Evolutionary conservation across 2,329 filamentous ascomycete species (phyloP).

Genomic region (Aspergillus tubingensis): DNA sequence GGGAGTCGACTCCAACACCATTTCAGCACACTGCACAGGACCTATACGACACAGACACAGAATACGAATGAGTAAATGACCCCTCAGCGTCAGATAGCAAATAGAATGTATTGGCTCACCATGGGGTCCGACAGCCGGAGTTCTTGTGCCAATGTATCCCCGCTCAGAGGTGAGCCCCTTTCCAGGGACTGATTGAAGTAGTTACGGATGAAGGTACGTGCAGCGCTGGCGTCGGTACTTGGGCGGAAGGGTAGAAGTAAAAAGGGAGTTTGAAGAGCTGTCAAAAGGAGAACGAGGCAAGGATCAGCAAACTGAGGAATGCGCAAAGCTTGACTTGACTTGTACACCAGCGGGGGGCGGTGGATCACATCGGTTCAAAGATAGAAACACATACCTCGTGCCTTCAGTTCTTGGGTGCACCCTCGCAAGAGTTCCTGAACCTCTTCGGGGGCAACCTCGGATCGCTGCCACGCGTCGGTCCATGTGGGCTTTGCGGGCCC

Average conservation of each 20-base stretch:
- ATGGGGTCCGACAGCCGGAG: constrained; percentile 90
- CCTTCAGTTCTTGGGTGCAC: constrained; percentile 90
- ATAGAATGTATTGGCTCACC: constrained; percentile 57
- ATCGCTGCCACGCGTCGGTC: constrained; percentile 85
- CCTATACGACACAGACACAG: constrained; percentile 53
- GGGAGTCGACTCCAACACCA: constrained; percentile 97
- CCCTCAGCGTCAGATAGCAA: background rate
- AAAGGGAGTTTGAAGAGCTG: constrained; percentile 88
- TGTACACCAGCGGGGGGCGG: constrained; percentile 25
- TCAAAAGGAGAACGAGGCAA: constrained; percentile 21
- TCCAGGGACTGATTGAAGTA: constrained; percentile 76
- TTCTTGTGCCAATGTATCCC: constrained; percentile 76
- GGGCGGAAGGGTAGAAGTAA: constrained; percentile 92
- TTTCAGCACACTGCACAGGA: constrained; percentile 89
- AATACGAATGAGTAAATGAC: constrained; percentile 12
- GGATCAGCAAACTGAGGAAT: constrained; percentile 36
- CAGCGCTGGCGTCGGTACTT: constrained; percentile 85
- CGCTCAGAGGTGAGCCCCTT: constrained; percentile 59
- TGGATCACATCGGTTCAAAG: constrained; percentile 12
- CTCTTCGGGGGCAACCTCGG: constrained; percentile 82
- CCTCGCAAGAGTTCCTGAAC: constrained; percentile 81
- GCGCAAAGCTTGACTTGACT: constrained; percentile 22
- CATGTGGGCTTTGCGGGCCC: constrained; percentile 72
- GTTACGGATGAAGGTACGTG: constrained; percentile 87
- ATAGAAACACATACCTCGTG: constrained; percentile 68